Evolutionary conservation across 306 rosid genomes (phyloP).

Genomic region (Castanea sativa): DNA sequence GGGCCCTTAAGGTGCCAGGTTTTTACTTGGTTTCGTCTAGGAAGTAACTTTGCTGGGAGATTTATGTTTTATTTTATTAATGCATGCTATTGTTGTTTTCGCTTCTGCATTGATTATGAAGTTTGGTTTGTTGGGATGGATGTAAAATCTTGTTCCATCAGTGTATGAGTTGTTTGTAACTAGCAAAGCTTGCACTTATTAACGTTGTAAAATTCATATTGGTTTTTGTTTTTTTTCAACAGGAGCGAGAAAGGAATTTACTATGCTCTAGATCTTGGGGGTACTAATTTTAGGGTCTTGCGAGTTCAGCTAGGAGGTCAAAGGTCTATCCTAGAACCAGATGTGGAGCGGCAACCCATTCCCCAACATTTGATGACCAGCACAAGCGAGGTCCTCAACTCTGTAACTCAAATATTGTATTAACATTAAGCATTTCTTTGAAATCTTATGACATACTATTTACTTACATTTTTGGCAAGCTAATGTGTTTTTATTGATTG

Average conservation of each 20-base stretch:
- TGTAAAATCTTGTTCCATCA: neutral
- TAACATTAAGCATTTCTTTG: neutral
- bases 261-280: slow-evolving; percentile 90
- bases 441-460: neutral
- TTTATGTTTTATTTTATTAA: neutral
- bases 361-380: slow-evolving; percentile 71
- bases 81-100: neutral
- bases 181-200: slow-evolving; percentile 9
- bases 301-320: slow-evolving; percentile 71
- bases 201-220: neutral
- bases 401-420: slow-evolving; percentile 3
- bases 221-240: slow-evolving; percentile 11
- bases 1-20: neutral
- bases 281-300: slow-evolving; percentile 84
- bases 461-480: neutral
- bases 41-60: neutral
- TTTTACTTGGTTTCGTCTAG: neutral
- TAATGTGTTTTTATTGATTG: slow-evolving; percentile 29
- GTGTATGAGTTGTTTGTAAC: neutral
- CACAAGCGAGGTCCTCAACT: slow-evolving; percentile 63
- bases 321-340: slow-evolving; percentile 45
- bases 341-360: slow-evolving; percentile 67
- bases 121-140: neutral
- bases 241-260: slow-evolving; percentile 82
- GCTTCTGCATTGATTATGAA: neutral